Evolutionary conservation across 305 asterid species (phyloP).

Genomic region (Fraxinus latifolia): DNA sequence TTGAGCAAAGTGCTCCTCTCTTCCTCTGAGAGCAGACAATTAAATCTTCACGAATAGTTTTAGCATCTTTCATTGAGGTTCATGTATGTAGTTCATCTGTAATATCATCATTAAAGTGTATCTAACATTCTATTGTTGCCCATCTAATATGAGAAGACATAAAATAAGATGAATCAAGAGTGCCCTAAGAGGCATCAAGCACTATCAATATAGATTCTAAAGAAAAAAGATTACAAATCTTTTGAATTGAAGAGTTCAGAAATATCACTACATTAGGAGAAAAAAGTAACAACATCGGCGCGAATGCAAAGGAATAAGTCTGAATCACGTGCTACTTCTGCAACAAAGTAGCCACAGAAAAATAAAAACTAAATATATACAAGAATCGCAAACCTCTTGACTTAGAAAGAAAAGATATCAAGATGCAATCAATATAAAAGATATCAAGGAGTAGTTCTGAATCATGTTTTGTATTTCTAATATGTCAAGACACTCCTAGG

Average conservation of each 20-base stretch:
- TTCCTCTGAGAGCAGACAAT: background rate
- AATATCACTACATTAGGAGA: background rate
- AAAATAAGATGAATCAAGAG: background rate
- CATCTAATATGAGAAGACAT: background rate
- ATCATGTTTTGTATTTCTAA: background rate
- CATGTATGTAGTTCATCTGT: background rate
- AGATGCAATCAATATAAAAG: background rate
- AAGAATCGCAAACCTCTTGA: background rate
- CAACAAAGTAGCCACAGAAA: background rate
- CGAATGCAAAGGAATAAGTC: background rate
- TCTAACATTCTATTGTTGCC: background rate
- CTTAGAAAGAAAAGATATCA: background rate
- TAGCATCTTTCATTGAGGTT: background rate
- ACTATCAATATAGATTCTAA: background rate
- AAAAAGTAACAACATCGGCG: background rate
- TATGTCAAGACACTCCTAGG: background rate
- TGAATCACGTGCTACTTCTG: background rate
- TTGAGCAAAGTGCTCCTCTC: background rate
- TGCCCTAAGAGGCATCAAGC: background rate
- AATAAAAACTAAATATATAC: background rate
- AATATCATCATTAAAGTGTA: background rate
- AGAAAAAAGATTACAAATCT: background rate
- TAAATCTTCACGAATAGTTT: background rate
- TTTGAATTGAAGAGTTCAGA: background rate
- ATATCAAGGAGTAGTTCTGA: background rate